A percentile compares a stretch with the other conserved stretches of the same genome.
Conservation (phyloP, 805 yeast genomes). For the Candida rishiriensis region DNA sequence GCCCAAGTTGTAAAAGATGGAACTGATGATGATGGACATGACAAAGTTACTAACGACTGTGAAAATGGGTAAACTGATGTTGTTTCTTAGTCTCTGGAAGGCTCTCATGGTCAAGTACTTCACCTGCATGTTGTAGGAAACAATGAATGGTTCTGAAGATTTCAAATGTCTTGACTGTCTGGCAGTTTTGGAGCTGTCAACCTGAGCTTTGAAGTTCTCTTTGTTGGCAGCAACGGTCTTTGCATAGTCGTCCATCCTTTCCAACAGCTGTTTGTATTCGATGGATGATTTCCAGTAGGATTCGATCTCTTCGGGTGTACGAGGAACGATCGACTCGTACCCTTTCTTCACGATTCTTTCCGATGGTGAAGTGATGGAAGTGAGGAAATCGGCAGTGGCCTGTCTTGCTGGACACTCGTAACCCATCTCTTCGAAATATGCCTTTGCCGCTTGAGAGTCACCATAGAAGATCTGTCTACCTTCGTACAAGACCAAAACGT, state of each 20-base stretch:
- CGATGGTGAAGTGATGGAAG: slow-evolving; percentile 27
- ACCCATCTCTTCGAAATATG: slow-evolving; percentile 34
- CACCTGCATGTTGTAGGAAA: slow-evolving; percentile 49
- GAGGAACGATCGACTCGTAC: slow-evolving; percentile 33
- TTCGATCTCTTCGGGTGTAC: slow-evolving; percentile 35
- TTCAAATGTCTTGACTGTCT: slow-evolving; percentile 46
- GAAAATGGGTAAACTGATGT: slow-evolving; percentile 42
- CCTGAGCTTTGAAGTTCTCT: slow-evolving; percentile 24
- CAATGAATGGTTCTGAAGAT: slow-evolving; percentile 48
- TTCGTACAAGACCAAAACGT: slow-evolving; percentile 34
- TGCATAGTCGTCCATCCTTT: slow-evolving; percentile 30
- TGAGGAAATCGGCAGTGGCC: slow-evolving; percentile 39
- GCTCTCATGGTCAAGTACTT: slow-evolving; percentile 43
- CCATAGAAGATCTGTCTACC: slow-evolving; percentile 38
- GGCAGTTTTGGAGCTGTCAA: slow-evolving; percentile 28
- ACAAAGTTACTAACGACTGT: slow-evolving; percentile 40
- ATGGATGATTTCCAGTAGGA: slow-evolving; percentile 33
- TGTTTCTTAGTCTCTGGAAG: slow-evolving; percentile 44
- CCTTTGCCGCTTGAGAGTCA: slow-evolving; percentile 28
- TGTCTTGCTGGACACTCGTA: slow-evolving; percentile 37
- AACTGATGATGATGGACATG: slow-evolving; percentile 53
- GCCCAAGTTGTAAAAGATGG: slow-evolving; percentile 51
- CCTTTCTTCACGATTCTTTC: slow-evolving; percentile 30
- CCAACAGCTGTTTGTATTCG: slow-evolving; percentile 28
- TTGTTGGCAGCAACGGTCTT: slow-evolving; percentile 4